Percentiles rank a stretch among this genome's conserved stretches.
Conservation (phyloP, 305 asterid genomes). For the Lippia alba region DNA sequence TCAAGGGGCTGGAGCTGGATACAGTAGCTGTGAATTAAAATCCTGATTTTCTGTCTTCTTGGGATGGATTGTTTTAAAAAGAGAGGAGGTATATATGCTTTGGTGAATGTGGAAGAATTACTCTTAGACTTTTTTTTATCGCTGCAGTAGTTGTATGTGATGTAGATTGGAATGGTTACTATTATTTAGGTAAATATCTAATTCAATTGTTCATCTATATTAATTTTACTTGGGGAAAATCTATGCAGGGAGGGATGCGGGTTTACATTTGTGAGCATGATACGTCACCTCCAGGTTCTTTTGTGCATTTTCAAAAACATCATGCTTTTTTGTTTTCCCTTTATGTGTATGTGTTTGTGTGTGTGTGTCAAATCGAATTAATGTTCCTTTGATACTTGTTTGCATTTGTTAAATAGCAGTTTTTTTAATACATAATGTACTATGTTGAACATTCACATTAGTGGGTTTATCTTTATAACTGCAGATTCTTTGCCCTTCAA, state of each 20-base stretch:
- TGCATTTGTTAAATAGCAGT: no score
- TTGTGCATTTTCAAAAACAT: constrained; percentile 5
- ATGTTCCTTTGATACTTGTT: no score
- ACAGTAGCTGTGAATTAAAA: background rate
- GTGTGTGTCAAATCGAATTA: no score
- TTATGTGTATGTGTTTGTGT: no score
- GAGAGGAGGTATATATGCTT: background rate
- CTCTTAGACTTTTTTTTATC: background rate
- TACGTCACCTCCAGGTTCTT: constrained; percentile 62
- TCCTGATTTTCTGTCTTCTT: background rate
- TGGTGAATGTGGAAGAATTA: background rate
- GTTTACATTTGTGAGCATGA: constrained; percentile 58
- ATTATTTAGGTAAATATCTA: constrained; percentile 7
- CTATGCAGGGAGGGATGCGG: constrained; percentile 55
- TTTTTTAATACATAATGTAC: no score
- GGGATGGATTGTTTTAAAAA: background rate
- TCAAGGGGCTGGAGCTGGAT: background rate
- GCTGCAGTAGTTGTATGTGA: background rate
- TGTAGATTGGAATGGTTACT: background rate
- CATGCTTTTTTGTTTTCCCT: background rate
- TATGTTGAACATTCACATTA: no score
- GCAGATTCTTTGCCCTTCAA: no score
- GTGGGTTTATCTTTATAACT: no score
- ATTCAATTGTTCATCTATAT: background rate
- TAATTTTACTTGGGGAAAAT: constrained; percentile 15